A percentile compares a stretch with the other conserved stretches of the same genome.
These are phyloP conservation scores for Serendipita sp. DNA, from an alignment of 768 basidiomycete species.

Conservation along the genomic window DNA sequence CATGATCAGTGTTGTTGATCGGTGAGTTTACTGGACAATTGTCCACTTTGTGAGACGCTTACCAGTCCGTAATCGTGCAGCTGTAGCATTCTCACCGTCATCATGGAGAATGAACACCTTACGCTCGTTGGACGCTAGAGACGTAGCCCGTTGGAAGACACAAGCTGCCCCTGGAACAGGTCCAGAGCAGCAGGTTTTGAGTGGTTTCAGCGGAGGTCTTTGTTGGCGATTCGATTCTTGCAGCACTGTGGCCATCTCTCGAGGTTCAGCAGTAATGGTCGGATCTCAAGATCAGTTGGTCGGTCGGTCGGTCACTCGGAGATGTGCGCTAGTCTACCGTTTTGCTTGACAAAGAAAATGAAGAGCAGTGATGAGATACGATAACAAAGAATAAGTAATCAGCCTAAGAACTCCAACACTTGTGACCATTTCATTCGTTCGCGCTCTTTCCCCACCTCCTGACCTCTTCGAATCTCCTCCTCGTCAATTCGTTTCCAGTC, in stretches of 20 bases:
- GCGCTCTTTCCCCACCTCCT: constrained; percentile 45
- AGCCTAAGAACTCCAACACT: constrained; percentile 10
- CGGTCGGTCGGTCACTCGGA: no score
- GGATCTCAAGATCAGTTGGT: neutral
- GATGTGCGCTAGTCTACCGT: no score
- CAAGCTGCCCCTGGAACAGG: neutral
- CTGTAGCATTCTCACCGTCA: constrained; percentile 10
- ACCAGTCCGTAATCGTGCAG: constrained; percentile 9
- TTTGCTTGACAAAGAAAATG: neutral
- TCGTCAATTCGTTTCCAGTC: constrained; percentile 64
- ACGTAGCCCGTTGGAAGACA: constrained; percentile 2
- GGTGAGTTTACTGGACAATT: no score
- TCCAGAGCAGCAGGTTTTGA: neutral
- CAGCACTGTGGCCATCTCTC: neutral
- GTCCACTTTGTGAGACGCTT: neutral
- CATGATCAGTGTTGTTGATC: neutral
- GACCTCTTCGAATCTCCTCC: constrained; percentile 53
- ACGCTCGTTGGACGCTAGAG: constrained; percentile 7
- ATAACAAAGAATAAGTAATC: neutral
- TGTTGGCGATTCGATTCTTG: neutral
- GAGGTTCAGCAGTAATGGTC: neutral
- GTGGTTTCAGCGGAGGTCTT: neutral
- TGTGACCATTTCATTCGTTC: constrained; percentile 55
- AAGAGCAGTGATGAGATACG: neutral
- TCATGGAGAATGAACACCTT: constrained; percentile 13